These are phyloP conservation scores for Lachancea sp. DNA, from an alignment of 805 yeast genomes.

Conservation along the genomic window DNA sequence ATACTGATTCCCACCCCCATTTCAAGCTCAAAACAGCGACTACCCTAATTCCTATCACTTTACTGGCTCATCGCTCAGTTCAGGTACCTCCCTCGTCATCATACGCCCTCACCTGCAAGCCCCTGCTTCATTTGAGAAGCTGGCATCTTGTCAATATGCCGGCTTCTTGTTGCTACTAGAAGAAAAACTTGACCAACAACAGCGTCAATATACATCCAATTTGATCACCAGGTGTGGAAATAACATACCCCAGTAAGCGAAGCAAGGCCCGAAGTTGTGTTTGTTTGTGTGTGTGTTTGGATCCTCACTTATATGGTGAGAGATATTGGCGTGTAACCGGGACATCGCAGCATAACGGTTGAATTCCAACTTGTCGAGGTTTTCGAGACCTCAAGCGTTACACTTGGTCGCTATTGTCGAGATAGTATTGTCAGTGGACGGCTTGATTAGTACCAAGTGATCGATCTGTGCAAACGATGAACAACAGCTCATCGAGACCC, in stretches of 20 bases:
- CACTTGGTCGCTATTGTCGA: too few relatives aligned
- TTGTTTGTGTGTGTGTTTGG: neutral
- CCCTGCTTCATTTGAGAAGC: conserved; percentile 6
- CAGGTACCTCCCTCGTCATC: neutral
- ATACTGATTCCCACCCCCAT: too few relatives aligned
- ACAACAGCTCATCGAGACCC: conserved; percentile 6
- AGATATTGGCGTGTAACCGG: conserved; percentile 2
- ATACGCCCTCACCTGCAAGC: neutral
- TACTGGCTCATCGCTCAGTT: too few relatives aligned
- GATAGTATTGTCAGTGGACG: too few relatives aligned
- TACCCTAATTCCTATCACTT: too few relatives aligned
- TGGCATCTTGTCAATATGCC: conserved; percentile 6
- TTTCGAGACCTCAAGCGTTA: too few relatives aligned
- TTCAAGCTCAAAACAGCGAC: too few relatives aligned
- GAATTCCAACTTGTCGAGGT: too few relatives aligned
- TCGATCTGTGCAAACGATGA: neutral
- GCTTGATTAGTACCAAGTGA: conserved; percentile 8
- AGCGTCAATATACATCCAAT: neutral
- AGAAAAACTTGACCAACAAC: neutral
- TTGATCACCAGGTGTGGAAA: conserved; percentile 6
- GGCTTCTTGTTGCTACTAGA: conserved; percentile 6
- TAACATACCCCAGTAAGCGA: neutral
- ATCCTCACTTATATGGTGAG: neutral
- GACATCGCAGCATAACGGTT: neutral
- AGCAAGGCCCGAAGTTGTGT: neutral